Evolutionary conservation across 2,329 filamentous ascomycete genomes (phyloP).

Genomic region (Clonostachys rosea): DNA sequence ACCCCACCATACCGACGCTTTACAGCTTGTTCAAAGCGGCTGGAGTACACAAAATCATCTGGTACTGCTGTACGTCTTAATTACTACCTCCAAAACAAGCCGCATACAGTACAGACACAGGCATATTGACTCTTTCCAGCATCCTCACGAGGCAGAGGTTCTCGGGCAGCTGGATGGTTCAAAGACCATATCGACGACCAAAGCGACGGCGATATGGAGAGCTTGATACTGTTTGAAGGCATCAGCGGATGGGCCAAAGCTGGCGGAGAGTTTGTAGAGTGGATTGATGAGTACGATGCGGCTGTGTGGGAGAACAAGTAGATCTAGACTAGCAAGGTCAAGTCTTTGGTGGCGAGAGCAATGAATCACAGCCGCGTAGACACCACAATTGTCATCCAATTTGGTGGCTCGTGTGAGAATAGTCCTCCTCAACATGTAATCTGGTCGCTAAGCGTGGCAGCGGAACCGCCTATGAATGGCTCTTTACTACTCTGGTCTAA

Average conservation of each 20-base stretch:
- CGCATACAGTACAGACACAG: neutral
- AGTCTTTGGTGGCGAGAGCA: too few species aligned
- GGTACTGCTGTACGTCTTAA: constrained; percentile 37
- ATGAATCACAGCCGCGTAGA: too few species aligned
- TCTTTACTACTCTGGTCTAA: too few species aligned
- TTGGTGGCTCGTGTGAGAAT: too few species aligned
- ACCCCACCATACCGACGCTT: constrained; percentile 31
- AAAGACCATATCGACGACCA: constrained; percentile 40
- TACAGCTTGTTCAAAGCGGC: constrained; percentile 35
- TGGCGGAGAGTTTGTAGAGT: constrained; percentile 37
- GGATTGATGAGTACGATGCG: constrained; percentile 41
- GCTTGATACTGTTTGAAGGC: constrained; percentile 41
- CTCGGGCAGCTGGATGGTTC: constrained; percentile 49
- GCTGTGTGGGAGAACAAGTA: constrained; percentile 15
- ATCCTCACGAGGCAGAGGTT: constrained; percentile 49
- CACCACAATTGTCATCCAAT: too few species aligned
- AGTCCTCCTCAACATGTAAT: too few species aligned
- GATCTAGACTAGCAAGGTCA: too few species aligned
- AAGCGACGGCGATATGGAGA: constrained; percentile 33
- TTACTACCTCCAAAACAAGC: too few species aligned
- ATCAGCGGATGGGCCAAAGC: constrained; percentile 49
- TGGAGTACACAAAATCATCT: constrained; percentile 31
- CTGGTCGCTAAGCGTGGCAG: too few species aligned
- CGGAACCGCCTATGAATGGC: too few species aligned
- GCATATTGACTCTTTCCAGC: constrained; percentile 23